Percentiles rank a stretch among this genome's conserved stretches.
These are phyloP conservation scores for Thymus mandschuricus DNA, from an alignment of 257 asterid genomes.

Conservation along the genomic window DNA sequence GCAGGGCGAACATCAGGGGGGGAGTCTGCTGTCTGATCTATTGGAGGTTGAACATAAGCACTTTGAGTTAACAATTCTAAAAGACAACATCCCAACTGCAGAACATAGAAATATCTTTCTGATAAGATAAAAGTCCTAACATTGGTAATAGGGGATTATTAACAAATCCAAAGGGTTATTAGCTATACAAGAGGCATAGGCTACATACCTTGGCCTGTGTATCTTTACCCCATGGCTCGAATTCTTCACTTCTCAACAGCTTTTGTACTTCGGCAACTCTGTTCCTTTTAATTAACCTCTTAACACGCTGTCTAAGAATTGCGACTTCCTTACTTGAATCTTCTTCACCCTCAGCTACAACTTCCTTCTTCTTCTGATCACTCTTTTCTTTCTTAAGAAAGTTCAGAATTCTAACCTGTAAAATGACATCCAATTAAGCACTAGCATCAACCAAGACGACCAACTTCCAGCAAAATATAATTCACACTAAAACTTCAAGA, in stretches of 20 bases:
- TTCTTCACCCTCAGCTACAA: conserved; percentile 49
- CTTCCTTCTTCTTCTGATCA: conserved; percentile 39
- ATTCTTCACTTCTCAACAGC: conserved; percentile 76
- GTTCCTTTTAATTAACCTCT: conserved; percentile 68
- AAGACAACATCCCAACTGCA: conserved; percentile 96
- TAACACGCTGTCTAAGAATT: conserved; percentile 67
- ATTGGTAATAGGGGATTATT: not conserved
- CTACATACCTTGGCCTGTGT: conserved; percentile 84
- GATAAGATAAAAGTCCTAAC: conserved; percentile 21
- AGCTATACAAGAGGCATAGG: conserved; percentile 21
- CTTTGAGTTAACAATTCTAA: conserved; percentile 76
- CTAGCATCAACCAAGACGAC: conserved; percentile 11
- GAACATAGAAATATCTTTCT: conserved; percentile 29
- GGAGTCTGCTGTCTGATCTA: conserved; percentile 67
- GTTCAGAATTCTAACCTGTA: conserved; percentile 80
- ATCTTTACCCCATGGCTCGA: conserved; percentile 78
- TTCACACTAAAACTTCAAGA: not conserved
- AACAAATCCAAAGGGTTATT: conserved; percentile 19
- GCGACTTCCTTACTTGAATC: conserved; percentile 52
- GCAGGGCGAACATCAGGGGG: conserved; percentile 99
- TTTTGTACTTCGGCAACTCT: conserved; percentile 69
- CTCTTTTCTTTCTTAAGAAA: conserved; percentile 78
- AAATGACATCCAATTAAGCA: conserved; percentile 23
- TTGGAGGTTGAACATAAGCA: conserved; percentile 88
- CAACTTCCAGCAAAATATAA: conserved; percentile 1